Evolutionary conservation across 306 rosid species (phyloP), one percentile per base, ranked within the genome.

Genomic region (Fragaria vesca): DNA sequence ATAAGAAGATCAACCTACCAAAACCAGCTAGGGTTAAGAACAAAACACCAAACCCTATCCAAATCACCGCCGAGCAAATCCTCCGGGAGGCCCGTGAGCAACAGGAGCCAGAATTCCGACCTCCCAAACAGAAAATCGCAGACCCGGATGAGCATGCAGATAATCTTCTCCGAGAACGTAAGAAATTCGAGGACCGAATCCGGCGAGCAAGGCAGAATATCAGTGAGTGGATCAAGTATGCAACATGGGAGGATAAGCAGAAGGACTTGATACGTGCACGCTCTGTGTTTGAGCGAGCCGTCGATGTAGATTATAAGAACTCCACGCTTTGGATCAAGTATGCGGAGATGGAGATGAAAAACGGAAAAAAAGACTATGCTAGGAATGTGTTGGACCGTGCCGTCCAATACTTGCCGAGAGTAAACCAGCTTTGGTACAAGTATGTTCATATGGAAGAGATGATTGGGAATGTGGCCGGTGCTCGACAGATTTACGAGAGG

Each of bases 311-410:
- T 55, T 86, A 90, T 80, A 83, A 84, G 82, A 89, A 89, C 61
- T 94, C 86, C 71, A 90, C 90, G 0, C 83, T 90, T 1, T 92
- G 97, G 96, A 89, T 93, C 62, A 88, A 93, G 79, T 90, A 93
- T 34, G 94, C 96, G 0, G 97, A 93, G 84, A 88, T 86, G 5
- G 97, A 93, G 89, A 93, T 93, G 91, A 87, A 85, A 83, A 93
- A 90, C 83, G 82, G 87, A 73, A 84, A 86, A 76, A 80, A 88
- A 9, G 84, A 90, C 76, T 93, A 86, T 72, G 97, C 97, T 0
- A 72, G 94, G 80, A 91, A 91, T 55, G 94, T 93, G 8, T 90
- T 91, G 97, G 91, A 93, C 76, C 86, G 97, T 0, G 97, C 96
- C 0, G 96, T 93, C 1, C 74, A 88, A 3, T 89, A 82, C 8